Evolutionary conservation across 805 yeast species (phyloP).

Genomic region (Saccharomycopsis olivae): DNA sequence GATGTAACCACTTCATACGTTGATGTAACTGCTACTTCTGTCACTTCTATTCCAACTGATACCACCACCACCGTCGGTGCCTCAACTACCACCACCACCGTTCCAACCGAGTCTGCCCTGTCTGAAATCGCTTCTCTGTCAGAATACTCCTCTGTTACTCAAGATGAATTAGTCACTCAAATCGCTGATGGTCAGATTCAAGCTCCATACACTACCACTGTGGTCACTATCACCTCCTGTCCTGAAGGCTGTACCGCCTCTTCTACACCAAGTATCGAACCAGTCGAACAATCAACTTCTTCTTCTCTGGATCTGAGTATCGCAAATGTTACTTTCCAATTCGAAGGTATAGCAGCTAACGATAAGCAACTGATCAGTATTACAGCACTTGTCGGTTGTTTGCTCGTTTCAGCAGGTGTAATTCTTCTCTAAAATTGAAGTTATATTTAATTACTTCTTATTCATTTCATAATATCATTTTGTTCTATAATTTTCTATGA

Average conservation of each 20-base stretch:
- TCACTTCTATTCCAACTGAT: conserved; percentile 19
- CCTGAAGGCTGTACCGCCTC: conserved; percentile 3
- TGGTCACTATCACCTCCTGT: conserved; percentile 8
- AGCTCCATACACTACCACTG: conserved; percentile 18
- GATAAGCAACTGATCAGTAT: not conserved
- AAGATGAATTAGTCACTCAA: conserved; percentile 12
- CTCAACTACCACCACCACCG: conserved; percentile 8
- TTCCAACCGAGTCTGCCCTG: conserved; percentile 18
- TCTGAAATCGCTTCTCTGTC: not conserved
- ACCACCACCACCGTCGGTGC: conserved; percentile 11
- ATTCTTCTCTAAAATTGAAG: too few species aligned
- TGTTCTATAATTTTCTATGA: too few species aligned
- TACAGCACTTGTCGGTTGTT: too few species aligned
- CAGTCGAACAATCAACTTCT: not conserved
- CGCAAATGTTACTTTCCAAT: not conserved
- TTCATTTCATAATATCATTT: too few species aligned
- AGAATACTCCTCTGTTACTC: conserved; percentile 9
- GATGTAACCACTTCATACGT: conserved; percentile 22
- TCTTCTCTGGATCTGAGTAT: conserved; percentile 1
- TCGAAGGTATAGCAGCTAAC: not conserved
- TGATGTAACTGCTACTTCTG: conserved; percentile 25
- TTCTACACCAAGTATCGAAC: not conserved
- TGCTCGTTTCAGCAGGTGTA: too few species aligned
- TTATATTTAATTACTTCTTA: too few species aligned
- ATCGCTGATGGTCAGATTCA: conserved; percentile 17